Evolutionary conservation across 148 eudicot species (phyloP).

Genomic region (Drosera capensis): DNA sequence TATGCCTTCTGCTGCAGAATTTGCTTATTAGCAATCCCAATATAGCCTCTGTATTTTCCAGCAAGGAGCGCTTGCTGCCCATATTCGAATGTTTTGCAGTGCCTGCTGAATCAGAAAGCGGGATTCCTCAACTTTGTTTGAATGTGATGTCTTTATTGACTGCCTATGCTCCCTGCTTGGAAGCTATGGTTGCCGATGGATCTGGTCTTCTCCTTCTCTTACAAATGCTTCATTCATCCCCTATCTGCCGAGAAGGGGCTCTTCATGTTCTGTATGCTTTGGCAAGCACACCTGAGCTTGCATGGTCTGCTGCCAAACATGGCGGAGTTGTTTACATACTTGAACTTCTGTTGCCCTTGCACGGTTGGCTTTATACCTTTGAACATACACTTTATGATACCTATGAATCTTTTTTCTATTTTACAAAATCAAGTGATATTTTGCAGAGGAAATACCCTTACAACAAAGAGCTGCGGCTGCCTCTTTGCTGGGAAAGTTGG

Average conservation of each 20-base stretch:
- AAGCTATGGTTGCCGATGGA: constrained; percentile 98
- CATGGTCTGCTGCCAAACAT: constrained; percentile 99
- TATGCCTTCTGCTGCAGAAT: constrained; percentile 42
- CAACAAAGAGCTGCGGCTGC: constrained; percentile 97
- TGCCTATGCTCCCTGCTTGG: constrained; percentile 90
- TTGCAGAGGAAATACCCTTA: constrained; percentile 75
- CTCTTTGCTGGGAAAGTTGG: constrained; percentile 82
- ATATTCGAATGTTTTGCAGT: constrained; percentile 86
- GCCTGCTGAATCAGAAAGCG: constrained; percentile 51
- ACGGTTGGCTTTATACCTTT: constrained; percentile 29
- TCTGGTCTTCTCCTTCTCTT: constrained; percentile 76
- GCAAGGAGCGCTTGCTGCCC: constrained; percentile 80
- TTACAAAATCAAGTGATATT: constrained; percentile 5
- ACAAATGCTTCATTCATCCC: constrained; percentile 88
- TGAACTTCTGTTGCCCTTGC: constrained; percentile 75
- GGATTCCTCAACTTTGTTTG: constrained; percentile 75
- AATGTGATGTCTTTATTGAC: constrained; percentile 80
- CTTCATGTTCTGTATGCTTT: constrained; percentile 91
- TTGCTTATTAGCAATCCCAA: constrained; percentile 75
- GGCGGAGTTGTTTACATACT: constrained; percentile 97
- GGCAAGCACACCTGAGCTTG: constrained; percentile 96
- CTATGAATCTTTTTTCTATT: too few species aligned
- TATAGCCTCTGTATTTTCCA: constrained; percentile 75
- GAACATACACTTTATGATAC: background rate
- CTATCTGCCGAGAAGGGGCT: constrained; percentile 87